Conservation (phyloP, 1,284 basidiomycete species). For the Takashimella tepidaria region DNA sequence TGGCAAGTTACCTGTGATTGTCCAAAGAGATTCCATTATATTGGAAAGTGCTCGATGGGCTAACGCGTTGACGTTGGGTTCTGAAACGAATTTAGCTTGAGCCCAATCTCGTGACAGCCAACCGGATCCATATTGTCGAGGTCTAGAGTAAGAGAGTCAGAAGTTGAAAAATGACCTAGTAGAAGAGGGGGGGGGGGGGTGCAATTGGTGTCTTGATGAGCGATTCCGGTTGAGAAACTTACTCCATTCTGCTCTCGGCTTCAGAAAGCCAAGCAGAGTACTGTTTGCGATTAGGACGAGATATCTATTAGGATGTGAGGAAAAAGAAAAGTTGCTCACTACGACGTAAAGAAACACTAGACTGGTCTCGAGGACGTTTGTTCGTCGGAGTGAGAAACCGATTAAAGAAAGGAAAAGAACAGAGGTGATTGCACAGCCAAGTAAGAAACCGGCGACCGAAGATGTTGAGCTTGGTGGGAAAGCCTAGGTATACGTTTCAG, state of each 20-base stretch:
- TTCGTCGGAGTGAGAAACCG: slow-evolving; percentile 77
- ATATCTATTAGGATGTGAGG: neutral
- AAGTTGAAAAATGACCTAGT: neutral
- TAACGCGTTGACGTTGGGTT: slow-evolving; percentile 19
- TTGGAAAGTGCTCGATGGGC: slow-evolving; percentile 23
- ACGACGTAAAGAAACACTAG: slow-evolving; percentile 79
- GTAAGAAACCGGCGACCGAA: slow-evolving; percentile 41
- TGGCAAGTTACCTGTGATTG: slow-evolving; percentile 34
- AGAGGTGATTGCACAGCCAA: slow-evolving; percentile 42
- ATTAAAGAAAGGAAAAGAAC: slow-evolving; percentile 79
- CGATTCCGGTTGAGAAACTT: slow-evolving; percentile 13
- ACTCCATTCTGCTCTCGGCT: slow-evolving; percentile 45
- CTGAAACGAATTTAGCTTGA: slow-evolving; percentile 9
- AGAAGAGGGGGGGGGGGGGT: neutral
- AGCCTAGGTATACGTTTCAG: slow-evolving; percentile 14
- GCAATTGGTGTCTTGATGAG: neutral
- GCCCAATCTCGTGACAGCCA: slow-evolving; percentile 33
- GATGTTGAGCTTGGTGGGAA: slow-evolving; percentile 27
- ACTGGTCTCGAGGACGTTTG: slow-evolving; percentile 88
- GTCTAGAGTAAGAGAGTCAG: slow-evolving; percentile 20
- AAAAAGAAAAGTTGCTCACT: slow-evolving; percentile 73
- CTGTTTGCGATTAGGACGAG: too few relatives aligned
- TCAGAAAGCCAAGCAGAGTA: slow-evolving; percentile 48
- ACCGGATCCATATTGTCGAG: slow-evolving; percentile 37
- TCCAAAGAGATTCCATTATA: slow-evolving; percentile 31